Percentiles rank a stretch among this genome's conserved stretches.
phyloP scores from a whole-genome alignment of 2,329 filamentous ascomycete species.

The Exophiala spinifera region DNA sequence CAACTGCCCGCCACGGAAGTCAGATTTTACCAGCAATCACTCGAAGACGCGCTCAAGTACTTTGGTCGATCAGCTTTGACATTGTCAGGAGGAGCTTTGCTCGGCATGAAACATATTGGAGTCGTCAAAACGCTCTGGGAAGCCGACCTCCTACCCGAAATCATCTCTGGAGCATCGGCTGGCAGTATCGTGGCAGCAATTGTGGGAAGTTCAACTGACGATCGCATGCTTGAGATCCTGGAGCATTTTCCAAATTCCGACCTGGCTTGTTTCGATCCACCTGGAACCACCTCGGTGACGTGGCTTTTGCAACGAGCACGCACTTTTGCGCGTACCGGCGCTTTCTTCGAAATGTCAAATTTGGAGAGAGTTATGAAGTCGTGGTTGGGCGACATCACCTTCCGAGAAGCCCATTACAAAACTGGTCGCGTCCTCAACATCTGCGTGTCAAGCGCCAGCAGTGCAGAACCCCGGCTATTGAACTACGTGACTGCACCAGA shows the following conservation, averaged over 20 bases:
- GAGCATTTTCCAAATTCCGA: constrained; percentile 74
- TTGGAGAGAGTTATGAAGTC: constrained; percentile 76
- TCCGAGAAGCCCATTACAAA: constrained; percentile 94
- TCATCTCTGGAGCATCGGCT: constrained; percentile 83
- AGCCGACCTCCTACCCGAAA: constrained; percentile 70
- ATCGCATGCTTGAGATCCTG: constrained; percentile 69
- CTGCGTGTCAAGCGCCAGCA: constrained; percentile 80
- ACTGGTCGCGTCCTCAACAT: constrained; percentile 90
- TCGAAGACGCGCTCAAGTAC: constrained; percentile 25
- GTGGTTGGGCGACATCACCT: constrained; percentile 84
- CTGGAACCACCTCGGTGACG: constrained; percentile 43
- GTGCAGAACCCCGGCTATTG: constrained; percentile 82
- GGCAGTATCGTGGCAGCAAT: constrained; percentile 83
- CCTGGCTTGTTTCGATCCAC: constrained; percentile 72
- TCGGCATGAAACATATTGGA: constrained; percentile 89
- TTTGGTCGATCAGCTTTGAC: constrained; percentile 74
- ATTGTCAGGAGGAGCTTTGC: constrained; percentile 80
- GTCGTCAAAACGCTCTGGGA: constrained; percentile 80
- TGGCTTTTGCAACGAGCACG: constrained; percentile 54
- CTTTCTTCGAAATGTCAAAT: constrained; percentile 80
- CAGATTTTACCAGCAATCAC: constrained; percentile 18
- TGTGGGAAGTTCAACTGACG: constrained; percentile 72
- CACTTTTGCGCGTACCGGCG: constrained; percentile 61
- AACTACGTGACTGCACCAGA: constrained; percentile 94
- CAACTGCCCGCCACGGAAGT: constrained; percentile 17